A percentile compares a stretch with the other conserved stretches of the same genome.
phyloP scores from a whole-genome alignment of 768 basidiomycete genomes.

The Psilocybe cubensis region DNA sequence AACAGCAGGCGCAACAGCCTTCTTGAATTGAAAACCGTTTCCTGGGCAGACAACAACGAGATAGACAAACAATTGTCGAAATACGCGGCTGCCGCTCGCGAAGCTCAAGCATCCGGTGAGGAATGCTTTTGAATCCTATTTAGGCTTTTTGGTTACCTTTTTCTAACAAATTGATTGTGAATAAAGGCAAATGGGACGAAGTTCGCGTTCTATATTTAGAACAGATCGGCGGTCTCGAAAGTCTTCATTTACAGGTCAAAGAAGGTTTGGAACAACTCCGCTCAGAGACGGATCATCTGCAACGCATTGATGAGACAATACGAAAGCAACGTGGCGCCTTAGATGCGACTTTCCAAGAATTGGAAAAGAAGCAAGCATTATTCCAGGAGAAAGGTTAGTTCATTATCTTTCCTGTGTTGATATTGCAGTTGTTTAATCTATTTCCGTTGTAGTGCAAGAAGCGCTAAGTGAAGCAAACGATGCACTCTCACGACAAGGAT shows the following conservation, averaged over 20 bases:
- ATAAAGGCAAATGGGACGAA: conserved; percentile 63
- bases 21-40: conserved; percentile 68
- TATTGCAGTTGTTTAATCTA: background rate
- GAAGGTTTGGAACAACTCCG: conserved; percentile 46
- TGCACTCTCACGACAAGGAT: conserved; percentile 32
- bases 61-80: conserved; percentile 59
- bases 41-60: conserved; percentile 73
- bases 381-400: conserved; percentile 48
- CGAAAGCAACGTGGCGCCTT: conserved; percentile 39
- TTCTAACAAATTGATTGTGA: conserved; percentile 1
- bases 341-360: conserved; percentile 41
- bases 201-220: conserved; percentile 60
- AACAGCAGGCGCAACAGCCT: conserved; percentile 64
- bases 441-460: conserved; percentile 37
- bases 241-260: conserved; percentile 56
- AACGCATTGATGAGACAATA: conserved; percentile 46
- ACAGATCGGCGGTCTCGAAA: conserved; percentile 63
- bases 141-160: background rate
- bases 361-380: conserved; percentile 44
- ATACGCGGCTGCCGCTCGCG: conserved; percentile 41
- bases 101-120: conserved; percentile 42
- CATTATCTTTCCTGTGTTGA: background rate
- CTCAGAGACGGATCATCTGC: conserved; percentile 46
- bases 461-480: conserved; percentile 44
- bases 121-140: background rate